A percentile compares a stretch with the other conserved stretches of the same genome.
Evolutionary conservation across 768 basidiomycete genomes (phyloP).

Genomic region (Hebeloma cylindrosporum): DNA sequence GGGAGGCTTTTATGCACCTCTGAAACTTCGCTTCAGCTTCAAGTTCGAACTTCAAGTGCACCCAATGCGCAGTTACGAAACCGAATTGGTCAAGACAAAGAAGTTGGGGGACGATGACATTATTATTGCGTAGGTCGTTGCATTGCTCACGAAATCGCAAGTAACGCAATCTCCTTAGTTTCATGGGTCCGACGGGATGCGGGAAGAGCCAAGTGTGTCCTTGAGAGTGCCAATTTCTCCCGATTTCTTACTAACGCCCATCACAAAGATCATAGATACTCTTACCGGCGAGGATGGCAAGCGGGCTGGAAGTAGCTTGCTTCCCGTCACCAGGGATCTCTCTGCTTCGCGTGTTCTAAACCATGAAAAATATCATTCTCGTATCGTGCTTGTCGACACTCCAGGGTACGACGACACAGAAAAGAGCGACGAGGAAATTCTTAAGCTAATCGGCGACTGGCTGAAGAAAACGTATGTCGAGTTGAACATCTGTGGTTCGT

Average conservation of each 20-base stretch:
- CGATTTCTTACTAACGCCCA: too few relatives aligned
- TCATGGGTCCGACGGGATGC: constrained; percentile 15
- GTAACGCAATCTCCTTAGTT: background rate
- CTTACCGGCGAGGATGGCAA: constrained; percentile 1
- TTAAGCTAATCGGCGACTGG: constrained; percentile 15
- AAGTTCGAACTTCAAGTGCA: too few relatives aligned
- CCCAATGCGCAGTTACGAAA: too few relatives aligned
- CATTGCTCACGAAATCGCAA: too few relatives aligned
- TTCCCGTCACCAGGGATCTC: constrained; percentile 1
- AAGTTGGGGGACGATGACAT: background rate
- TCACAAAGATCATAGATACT: constrained; percentile 10
- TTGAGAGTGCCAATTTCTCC: background rate
- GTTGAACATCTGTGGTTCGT: background rate
- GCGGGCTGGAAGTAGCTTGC: background rate
- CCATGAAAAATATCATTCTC: background rate
- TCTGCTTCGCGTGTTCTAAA: constrained; percentile 2
- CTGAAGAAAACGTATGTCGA: constrained; percentile 12
- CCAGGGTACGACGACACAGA: constrained; percentile 19
- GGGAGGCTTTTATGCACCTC: too few relatives aligned
- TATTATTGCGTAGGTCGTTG: background rate
- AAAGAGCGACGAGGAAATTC: constrained; percentile 11
- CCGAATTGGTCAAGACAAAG: too few relatives aligned
- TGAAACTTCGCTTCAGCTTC: too few relatives aligned
- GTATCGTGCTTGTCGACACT: constrained; percentile 16
- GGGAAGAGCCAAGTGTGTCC: constrained; percentile 17